These are phyloP conservation scores for Phallus indusiatus DNA, from an alignment of 768 basidiomycete genomes.

Conservation along the genomic window DNA sequence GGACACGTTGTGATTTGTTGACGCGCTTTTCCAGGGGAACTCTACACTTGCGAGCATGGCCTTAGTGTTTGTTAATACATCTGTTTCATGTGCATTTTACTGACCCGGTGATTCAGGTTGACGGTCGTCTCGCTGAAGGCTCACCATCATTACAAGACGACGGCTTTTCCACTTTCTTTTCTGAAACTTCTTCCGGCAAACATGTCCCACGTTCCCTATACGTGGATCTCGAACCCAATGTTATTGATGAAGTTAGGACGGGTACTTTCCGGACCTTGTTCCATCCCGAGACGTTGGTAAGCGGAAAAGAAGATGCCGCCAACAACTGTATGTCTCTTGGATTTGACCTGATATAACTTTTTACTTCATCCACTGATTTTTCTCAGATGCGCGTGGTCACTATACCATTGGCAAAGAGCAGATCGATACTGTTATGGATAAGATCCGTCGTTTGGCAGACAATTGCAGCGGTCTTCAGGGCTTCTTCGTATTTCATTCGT, in stretches of 20 bases:
- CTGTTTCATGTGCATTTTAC: not conserved
- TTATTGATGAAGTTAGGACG: slow-evolving; percentile 94
- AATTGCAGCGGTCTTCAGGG: slow-evolving; percentile 98
- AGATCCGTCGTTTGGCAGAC: slow-evolving; percentile 91
- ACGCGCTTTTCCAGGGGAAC: slow-evolving; percentile 63
- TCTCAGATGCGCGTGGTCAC: slow-evolving; percentile 91
- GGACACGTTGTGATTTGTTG: slow-evolving; percentile 4
- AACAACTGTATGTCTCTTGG: slow-evolving; percentile 74
- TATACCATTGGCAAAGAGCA: slow-evolving; percentile 99
- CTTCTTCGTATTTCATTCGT: slow-evolving; percentile 99
- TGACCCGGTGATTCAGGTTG: slow-evolving; percentile 48
- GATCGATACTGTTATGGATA: slow-evolving; percentile 96
- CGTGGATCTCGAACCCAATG: slow-evolving; percentile 94
- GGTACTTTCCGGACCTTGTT: slow-evolving; percentile 95
- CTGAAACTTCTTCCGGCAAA: slow-evolving; percentile 93
- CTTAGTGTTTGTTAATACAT: slow-evolving; percentile 53
- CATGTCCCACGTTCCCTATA: slow-evolving; percentile 97
- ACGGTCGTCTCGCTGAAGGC: slow-evolving; percentile 80
- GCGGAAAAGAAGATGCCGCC: slow-evolving; percentile 98
- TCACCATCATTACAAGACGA: slow-evolving; percentile 68
- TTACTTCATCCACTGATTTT: not conserved
- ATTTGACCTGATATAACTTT: no score
- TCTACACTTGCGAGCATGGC: slow-evolving; percentile 98
- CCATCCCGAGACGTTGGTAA: slow-evolving; percentile 98
- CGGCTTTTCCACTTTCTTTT: slow-evolving; percentile 99